Base-by-base conservation (phyloP, 1,284 basidiomycete genomes). In the Ceratobasidium sp. region DNA sequence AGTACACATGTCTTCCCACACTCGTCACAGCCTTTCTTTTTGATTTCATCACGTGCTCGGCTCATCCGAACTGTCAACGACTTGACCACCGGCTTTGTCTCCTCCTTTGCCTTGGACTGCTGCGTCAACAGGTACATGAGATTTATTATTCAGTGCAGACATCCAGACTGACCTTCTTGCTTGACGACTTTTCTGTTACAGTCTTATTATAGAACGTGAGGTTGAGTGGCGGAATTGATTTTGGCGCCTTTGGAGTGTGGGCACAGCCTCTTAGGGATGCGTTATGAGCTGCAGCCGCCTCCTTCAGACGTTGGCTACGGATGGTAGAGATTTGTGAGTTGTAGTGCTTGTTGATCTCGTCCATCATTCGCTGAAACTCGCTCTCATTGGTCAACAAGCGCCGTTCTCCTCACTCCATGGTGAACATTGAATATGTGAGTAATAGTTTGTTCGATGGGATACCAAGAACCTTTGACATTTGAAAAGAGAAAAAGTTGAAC, bases 371-470 rank as follows among this genome's bases (percentile, higher is more conserved):
- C 17, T n/a, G 9, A 56, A 56, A 56, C 54, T 56, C 54, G 9
- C 54, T n/a, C 54, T 56, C 54, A 7, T 56, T 20, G 9, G 20
- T 26, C 54, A 56, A 20, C 26, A 56, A 26, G 20, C 26, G 54
- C 54, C 54, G 54, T n/a, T 56, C 54, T 56, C 54, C 54, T 7
- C 54, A 20, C n/a, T 56, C n/a, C 54, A 56, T 56, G 26, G 54
- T 26, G 26, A 7, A n/a, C n/a, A 20, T 56, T n/a, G 54, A 56
- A 20, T 56, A 56, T 26, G 54, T 20, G 6, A 56, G 20, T 7
- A 20, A 7, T 26, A 56, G n/a, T 7, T 56, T 20, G 20, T 20
- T 5, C n/a, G 54, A 7, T 6, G 20, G 54, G 7, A n/a, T 56
- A 5, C 54, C 54, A 20, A 56, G 26, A 56, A n/a, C n/a, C 6